Percentiles rank a stretch among this genome's conserved stretches.
Evolutionary conservation across 768 basidiomycete species (phyloP).

Genomic region (Leccinum boreale): DNA sequence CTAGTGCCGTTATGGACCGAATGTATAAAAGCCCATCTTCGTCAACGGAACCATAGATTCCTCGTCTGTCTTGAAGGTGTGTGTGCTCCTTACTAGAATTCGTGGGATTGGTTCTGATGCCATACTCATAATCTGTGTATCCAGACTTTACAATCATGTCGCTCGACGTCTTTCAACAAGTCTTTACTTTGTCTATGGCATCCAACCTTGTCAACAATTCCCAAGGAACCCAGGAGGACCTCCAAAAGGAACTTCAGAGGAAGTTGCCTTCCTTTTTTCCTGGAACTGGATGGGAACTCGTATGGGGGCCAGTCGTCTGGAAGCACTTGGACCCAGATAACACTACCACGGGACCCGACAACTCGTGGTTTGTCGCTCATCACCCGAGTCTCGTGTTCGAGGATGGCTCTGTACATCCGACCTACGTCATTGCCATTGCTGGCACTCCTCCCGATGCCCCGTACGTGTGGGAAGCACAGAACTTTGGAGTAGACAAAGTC

Average conservation of each 20-base stretch:
- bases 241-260: not conserved
- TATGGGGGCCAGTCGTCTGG: conserved; percentile 12
- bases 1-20: not conserved
- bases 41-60: not conserved
- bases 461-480: not conserved
- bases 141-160: not conserved
- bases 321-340: not conserved
- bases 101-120: not conserved
- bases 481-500: conserved; percentile 3
- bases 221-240: not conserved
- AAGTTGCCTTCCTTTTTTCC: not conserved
- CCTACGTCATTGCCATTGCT: conserved; percentile 13
- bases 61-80: not conserved
- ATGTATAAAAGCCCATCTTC: not conserved
- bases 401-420: not conserved
- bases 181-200: not conserved
- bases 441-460: not conserved
- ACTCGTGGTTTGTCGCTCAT: conserved; percentile 14
- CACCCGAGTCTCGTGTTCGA: not conserved
- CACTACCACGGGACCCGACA: conserved; percentile 1
- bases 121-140: not conserved
- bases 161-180: not conserved
- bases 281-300: conserved; percentile 1
- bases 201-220: not conserved
- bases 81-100: not conserved